Evolutionary conservation across 179 eudicot species (phyloP).

Genomic region (Patellifolia procumbens): DNA sequence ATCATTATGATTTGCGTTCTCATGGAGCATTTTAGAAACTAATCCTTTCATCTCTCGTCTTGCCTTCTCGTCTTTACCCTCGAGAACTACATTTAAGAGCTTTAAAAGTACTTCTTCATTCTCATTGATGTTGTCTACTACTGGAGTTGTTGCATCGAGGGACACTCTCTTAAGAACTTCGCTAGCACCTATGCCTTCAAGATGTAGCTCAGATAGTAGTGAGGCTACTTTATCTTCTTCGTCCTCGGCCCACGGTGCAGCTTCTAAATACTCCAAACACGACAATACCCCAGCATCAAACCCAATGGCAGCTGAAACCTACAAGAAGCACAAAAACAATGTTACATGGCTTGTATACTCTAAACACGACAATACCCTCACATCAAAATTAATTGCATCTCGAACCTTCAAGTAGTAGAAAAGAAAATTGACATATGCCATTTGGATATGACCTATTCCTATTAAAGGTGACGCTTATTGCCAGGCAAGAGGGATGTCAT

Average conservation of each 20-base stretch:
- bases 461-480: background rate
- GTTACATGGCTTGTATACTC: background rate
- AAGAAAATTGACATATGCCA: background rate
- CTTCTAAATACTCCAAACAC: conserved; percentile 95
- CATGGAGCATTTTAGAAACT: conserved; percentile 88
- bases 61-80: conserved; percentile 96
- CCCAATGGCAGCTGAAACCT: conserved; percentile 97
- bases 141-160: conserved; percentile 45
- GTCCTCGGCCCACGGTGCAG: conserved; percentile 99
- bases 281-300: conserved; percentile 94
- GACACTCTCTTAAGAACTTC: conserved; percentile 94
- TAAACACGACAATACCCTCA: conserved; percentile 71
- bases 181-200: conserved; percentile 74
- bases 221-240: conserved; percentile 87
- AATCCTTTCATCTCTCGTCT: conserved; percentile 89
- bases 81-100: conserved; percentile 84
- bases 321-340: conserved; percentile 4
- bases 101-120: conserved; percentile 80
- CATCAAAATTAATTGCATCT: conserved; percentile 75
- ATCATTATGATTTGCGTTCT: conserved; percentile 71
- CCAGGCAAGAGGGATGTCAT: background rate
- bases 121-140: conserved; percentile 39
- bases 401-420: conserved; percentile 50
- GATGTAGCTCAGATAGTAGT: conserved; percentile 65
- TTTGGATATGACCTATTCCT: background rate